These are phyloP conservation scores for Circinella minor DNA, from an alignment of 371 early-diverging fungal genomes.

Conservation along the genomic window DNA sequence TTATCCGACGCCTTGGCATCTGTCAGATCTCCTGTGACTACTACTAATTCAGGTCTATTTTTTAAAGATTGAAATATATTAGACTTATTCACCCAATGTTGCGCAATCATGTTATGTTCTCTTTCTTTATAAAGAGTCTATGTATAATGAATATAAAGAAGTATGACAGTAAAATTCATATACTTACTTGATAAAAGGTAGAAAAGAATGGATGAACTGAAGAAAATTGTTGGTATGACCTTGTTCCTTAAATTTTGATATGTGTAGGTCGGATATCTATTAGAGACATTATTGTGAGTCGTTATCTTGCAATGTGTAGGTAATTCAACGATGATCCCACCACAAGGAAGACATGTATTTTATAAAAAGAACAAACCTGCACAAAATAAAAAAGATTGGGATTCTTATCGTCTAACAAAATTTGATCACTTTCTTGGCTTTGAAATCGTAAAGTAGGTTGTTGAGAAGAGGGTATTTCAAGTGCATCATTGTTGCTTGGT, in stretches of 20 bases:
- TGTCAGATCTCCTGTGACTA: conserved; percentile 84
- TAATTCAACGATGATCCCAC: no score
- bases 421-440: conserved; percentile 2
- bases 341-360: no score
- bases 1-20: conserved; percentile 79
- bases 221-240: conserved; percentile 78
- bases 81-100: background rate
- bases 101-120: no score
- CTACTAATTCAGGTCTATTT: conserved; percentile 59
- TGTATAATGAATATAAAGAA: no score
- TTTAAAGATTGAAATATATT: background rate
- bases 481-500: background rate
- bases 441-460: background rate
- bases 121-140: no score
- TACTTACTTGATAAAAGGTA: conserved; percentile 60
- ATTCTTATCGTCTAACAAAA: conserved; percentile 9
- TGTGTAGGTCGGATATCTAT: conserved; percentile 85
- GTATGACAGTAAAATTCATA: no score
- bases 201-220: conserved; percentile 71
- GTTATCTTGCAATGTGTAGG: no score
- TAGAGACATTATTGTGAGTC: conserved; percentile 8
- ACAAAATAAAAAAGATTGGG: conserved; percentile 20
- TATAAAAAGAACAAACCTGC: conserved; percentile 6
- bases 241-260: conserved; percentile 67
- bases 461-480: conserved; percentile 4